A percentile compares a stretch with the other conserved stretches of the same genome.
Evolutionary conservation across 352 stramenopile species (phyloP).

Genomic region (Globisporangium solare): DNA sequence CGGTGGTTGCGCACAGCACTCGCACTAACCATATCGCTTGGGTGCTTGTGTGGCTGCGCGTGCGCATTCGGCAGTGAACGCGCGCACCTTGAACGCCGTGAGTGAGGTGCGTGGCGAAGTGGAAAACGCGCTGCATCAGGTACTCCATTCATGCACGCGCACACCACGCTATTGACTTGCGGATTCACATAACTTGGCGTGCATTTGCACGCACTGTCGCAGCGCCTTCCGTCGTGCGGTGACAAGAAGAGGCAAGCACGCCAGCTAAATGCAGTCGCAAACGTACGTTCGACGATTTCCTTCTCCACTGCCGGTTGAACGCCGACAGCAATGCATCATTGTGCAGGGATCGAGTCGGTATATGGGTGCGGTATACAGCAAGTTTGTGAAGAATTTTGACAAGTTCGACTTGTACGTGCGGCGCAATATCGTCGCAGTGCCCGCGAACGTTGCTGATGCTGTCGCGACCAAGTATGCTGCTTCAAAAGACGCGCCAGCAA

Average conservation of each 20-base stretch:
- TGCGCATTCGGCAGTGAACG: slow-evolving; percentile 24
- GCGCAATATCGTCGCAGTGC: slow-evolving; percentile 69
- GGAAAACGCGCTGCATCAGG: slow-evolving; percentile 67
- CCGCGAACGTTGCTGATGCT: slow-evolving; percentile 32
- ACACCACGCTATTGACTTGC: too few species aligned
- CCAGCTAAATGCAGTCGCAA: slow-evolving; percentile 56
- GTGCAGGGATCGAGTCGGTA: slow-evolving; percentile 49
- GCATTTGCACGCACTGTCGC: too few species aligned
- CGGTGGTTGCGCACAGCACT: too few species aligned
- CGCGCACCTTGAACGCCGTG: slow-evolving; percentile 39
- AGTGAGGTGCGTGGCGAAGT: slow-evolving; percentile 54
- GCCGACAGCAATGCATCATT: too few species aligned
- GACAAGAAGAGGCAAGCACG: slow-evolving; percentile 59
- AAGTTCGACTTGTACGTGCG: slow-evolving; percentile 80
- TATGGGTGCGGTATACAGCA: slow-evolving; percentile 49
- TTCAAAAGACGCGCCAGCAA: slow-evolving; percentile 11
- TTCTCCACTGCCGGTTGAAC: too few species aligned
- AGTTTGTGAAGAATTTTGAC: slow-evolving; percentile 81
- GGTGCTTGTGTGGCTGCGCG: too few species aligned
- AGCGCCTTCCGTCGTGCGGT: slow-evolving; percentile 15
- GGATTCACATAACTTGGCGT: too few species aligned
- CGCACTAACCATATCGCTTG: too few species aligned
- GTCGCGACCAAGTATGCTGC: slow-evolving; percentile 37
- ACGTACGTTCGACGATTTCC: slow-evolving; percentile 22
- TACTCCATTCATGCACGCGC: slow-evolving; percentile 10